phyloP scores from a whole-genome alignment of 129 eudicot species.

The Calendula officinalis region DNA sequence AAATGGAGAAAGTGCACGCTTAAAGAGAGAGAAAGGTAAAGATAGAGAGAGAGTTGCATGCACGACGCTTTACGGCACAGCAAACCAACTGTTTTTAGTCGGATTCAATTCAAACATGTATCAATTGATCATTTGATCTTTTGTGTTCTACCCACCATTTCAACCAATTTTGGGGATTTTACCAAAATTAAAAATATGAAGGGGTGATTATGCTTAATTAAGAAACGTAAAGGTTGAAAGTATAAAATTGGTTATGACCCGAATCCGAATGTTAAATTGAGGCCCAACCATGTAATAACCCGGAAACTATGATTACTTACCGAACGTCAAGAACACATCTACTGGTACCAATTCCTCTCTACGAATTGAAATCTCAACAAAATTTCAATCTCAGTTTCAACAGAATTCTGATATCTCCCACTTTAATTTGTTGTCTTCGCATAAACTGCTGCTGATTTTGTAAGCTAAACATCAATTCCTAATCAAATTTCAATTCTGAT shows the following conservation, averaged over 20 bases:
- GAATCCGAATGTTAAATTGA: too few relatives aligned
- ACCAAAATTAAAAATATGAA: too few relatives aligned
- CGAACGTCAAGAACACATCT: conserved; percentile 27
- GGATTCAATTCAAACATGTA: too few relatives aligned
- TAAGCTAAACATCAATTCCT: background rate
- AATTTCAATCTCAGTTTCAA: conserved; percentile 18
- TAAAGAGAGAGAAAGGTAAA: conserved; percentile 17
- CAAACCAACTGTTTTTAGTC: conserved; percentile 13
- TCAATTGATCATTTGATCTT: too few relatives aligned
- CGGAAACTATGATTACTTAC: background rate
- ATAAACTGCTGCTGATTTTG: background rate
- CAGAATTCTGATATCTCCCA: conserved; percentile 1
- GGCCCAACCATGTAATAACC: conserved; percentile 1
- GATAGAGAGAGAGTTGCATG: conserved; percentile 40
- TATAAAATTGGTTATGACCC: too few relatives aligned
- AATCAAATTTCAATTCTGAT: background rate
- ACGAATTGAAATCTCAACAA: conserved; percentile 29
- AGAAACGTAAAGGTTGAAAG: too few relatives aligned
- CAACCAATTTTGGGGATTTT: too few relatives aligned
- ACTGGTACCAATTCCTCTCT: conserved; percentile 18
- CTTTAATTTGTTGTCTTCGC: background rate
- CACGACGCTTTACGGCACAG: conserved; percentile 60
- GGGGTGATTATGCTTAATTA: too few relatives aligned
- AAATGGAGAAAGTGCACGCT: conserved; percentile 23
- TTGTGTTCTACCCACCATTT: too few relatives aligned